Percentiles rank a stretch among this genome's conserved stretches.
phyloP scores from a whole-genome alignment of 208 protist genomes.

The Leishmania amazonensis region DNA sequence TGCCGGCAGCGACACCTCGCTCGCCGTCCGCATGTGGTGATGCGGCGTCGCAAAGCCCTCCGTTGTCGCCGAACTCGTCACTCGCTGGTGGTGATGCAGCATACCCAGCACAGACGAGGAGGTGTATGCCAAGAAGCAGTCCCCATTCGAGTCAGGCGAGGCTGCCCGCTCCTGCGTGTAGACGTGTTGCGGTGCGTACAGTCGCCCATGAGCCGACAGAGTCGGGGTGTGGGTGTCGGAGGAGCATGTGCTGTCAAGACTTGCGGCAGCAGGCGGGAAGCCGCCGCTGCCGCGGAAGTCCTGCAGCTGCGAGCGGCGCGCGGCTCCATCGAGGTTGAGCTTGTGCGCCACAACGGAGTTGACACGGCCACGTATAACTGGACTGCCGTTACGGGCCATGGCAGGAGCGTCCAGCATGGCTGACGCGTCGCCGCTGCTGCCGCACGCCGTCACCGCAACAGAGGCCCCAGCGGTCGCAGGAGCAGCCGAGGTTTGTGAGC shows the following conservation, averaged over 20 bases:
- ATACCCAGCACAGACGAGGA: slow-evolving; percentile 1
- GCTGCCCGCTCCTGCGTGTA: slow-evolving; percentile 9
- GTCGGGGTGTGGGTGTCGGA: slow-evolving; percentile 19
- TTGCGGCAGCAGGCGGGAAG: neutral
- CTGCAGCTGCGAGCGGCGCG: slow-evolving; percentile 17
- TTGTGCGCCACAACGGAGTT: slow-evolving; percentile 31
- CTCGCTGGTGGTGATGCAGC: neutral
- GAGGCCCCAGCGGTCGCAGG: neutral
- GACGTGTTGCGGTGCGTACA: neutral
- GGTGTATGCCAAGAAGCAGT: slow-evolving; percentile 20
- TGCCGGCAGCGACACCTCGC: slow-evolving; percentile 23
- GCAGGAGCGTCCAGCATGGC: neutral
- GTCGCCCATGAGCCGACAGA: neutral
- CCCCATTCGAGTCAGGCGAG: slow-evolving; percentile 25
- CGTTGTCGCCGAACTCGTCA: slow-evolving; percentile 4
- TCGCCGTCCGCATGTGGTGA: slow-evolving; percentile 16
- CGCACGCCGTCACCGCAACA: neutral
- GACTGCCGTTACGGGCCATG: slow-evolving; percentile 8
- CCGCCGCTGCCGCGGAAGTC: slow-evolving; percentile 3
- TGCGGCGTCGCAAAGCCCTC: slow-evolving; percentile 6
- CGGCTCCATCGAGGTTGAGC: slow-evolving; percentile 18
- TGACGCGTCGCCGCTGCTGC: neutral
- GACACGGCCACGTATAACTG: slow-evolving; percentile 23
- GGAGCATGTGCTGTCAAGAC: slow-evolving; percentile 18
- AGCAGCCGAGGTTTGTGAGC: neutral